Percentiles rank a stretch among this genome's conserved stretches.
These are phyloP conservation scores for Oenanthe javanica DNA, from an alignment of 140 eudicot species.

Conservation along the genomic window DNA sequence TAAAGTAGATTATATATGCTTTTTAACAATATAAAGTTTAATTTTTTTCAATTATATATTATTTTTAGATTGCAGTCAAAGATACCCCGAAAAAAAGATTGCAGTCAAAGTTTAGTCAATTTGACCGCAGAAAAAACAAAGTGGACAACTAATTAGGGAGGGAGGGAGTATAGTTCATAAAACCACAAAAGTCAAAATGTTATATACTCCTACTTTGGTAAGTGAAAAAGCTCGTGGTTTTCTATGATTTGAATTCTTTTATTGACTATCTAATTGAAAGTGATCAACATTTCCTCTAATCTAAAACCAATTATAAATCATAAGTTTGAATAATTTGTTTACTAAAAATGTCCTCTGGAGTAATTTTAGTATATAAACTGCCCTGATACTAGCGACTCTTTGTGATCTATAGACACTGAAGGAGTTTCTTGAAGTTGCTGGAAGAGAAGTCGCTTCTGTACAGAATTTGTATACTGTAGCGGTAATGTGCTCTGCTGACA, in stretches of 20 bases:
- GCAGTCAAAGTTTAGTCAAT: too few relatives aligned
- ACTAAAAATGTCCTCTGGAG: not conserved
- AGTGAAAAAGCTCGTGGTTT: not conserved
- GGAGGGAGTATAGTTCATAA: too few relatives aligned
- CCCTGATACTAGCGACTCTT: slow-evolving; percentile 12
- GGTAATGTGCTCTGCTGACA: slow-evolving; percentile 41
- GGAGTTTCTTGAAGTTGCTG: slow-evolving; percentile 60
- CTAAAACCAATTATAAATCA: not conserved
- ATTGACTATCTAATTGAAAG: not conserved
- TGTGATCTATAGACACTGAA: slow-evolving; percentile 45
- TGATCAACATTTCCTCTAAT: not conserved
- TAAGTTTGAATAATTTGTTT: not conserved
- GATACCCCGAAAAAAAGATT: too few relatives aligned
- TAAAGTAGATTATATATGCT: too few relatives aligned
- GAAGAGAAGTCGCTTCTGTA: slow-evolving; percentile 67
- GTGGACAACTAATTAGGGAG: too few relatives aligned
- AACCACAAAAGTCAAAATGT: not conserved
- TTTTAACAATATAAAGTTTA: too few relatives aligned
- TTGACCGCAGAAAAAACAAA: too few relatives aligned
- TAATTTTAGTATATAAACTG: not conserved
- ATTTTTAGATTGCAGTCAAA: too few relatives aligned
- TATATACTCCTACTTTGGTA: not conserved
- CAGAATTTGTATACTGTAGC: slow-evolving; percentile 58
- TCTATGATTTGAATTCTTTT: not conserved
- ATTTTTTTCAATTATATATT: too few relatives aligned